Evolutionary conservation across 2,329 filamentous ascomycete genomes (phyloP).

Genomic region (Aspergillus sp.): DNA sequence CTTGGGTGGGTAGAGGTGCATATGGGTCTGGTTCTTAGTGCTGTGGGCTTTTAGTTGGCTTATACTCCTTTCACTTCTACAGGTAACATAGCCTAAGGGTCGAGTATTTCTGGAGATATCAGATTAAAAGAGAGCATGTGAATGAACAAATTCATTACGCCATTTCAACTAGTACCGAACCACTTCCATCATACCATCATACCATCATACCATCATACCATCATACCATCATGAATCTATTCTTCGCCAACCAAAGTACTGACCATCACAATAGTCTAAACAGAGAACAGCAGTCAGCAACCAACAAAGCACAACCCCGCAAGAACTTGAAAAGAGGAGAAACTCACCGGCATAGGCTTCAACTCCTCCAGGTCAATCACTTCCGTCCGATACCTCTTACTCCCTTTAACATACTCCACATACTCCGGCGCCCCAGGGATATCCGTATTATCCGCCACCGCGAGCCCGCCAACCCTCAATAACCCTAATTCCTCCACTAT

Average conservation of each 20-base stretch:
- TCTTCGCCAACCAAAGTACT: conserved; percentile 16
- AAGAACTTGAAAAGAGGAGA: background rate
- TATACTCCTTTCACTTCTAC: background rate
- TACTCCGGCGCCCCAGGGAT: conserved; percentile 44
- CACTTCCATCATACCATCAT: background rate
- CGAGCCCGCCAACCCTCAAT: conserved; percentile 30
- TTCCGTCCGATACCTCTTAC: conserved; percentile 26
- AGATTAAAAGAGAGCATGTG: background rate
- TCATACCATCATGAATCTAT: background rate
- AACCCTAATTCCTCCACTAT: conserved; percentile 35
- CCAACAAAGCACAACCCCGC: background rate
- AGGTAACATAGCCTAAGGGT: background rate
- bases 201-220: background rate
- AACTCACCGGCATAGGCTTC: conserved; percentile 17
- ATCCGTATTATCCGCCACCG: conserved; percentile 43
- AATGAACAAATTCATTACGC: background rate
- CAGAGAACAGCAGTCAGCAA: background rate
- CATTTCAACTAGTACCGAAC: background rate
- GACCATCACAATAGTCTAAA: conserved; percentile 21
- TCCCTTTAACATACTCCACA: conserved; percentile 36
- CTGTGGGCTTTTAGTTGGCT: background rate
- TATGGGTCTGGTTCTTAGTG: background rate
- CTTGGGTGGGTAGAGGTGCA: background rate
- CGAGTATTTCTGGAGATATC: no score
- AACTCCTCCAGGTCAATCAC: conserved; percentile 3